Conservation (phyloP, 306 rosid species). For the Cicer pinnatifidum region DNA sequence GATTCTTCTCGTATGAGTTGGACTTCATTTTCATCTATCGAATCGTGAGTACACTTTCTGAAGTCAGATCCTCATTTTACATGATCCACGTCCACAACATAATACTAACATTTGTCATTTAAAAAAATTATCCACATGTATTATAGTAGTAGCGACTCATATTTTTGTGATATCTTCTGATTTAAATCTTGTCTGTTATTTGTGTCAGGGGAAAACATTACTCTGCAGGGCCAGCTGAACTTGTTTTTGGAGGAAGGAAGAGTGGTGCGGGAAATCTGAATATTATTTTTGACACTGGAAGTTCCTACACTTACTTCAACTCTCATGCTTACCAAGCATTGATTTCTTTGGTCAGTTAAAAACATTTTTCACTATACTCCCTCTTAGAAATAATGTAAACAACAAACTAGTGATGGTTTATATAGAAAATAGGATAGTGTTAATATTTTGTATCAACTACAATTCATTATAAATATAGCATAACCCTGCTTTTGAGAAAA, state of each 20-base stretch:
- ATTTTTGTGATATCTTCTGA: not conserved
- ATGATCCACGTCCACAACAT: constrained; percentile 1
- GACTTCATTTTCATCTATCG: constrained; percentile 64
- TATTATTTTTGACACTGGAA: constrained; percentile 79
- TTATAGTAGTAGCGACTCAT: constrained; percentile 10
- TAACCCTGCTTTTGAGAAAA: no score
- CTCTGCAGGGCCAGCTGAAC: constrained; percentile 80
- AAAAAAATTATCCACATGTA: not conserved
- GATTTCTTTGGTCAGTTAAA: constrained; percentile 62
- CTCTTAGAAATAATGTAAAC: not conserved
- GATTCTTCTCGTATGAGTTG: constrained; percentile 64
- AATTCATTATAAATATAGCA: no score
- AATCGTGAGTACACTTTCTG: constrained; percentile 59
- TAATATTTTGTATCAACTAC: no score
- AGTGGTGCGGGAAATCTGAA: constrained; percentile 52
- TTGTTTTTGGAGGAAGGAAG: constrained; percentile 66
- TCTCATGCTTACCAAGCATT: constrained; percentile 67
- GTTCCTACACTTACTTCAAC: constrained; percentile 82
- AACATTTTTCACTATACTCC: constrained; percentile 33
- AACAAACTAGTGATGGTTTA: no score
- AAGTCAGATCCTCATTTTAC: constrained; percentile 28
- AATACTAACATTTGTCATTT: no score
- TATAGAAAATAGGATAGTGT: no score
- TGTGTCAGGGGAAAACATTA: constrained; percentile 71
- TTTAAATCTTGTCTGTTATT: constrained; percentile 37